Base-by-base conservation (phyloP, 352 stramenopile species). In the Globisporangium takayamanum region DNA sequence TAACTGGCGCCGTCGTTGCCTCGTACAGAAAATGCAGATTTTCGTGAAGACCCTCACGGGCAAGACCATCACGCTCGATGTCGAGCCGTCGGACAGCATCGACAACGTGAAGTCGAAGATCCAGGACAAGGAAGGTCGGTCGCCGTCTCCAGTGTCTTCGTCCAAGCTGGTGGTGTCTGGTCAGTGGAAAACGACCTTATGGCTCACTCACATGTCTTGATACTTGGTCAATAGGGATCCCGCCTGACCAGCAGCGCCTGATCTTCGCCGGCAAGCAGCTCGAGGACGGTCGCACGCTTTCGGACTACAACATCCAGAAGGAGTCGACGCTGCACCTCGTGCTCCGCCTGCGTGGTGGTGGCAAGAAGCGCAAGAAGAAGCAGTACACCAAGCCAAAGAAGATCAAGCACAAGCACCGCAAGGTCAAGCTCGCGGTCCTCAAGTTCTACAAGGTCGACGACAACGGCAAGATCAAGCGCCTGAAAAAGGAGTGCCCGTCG, bases 31-130 rank as follows among this genome's bases (percentile, higher is more conserved):
- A 73, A 97, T 97, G 89, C 89, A 97, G 86, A 97, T 97, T 84
- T 97, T 97, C 79, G 89, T 97, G 61, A 97, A 96, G 87, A 97
- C 89, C 68, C 83, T 97, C 59, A 97, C 89, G 73, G 97, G 97
- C 71, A 99, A 99, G 81, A 99, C 97, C 61, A 99, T 99, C 87
- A 99, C 98, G 57, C 84, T 99, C 53, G 97, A 99, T 85, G 97
- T 99, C 48, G 97, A 99, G 81, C 94, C 97, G 45, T 97, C 86
- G 45, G 98, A 99, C 80, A 98, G 94, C 64, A 99, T 99, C 88
- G 97, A 99, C 78, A 99, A 99, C 87, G 97, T 99, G 62, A 99
- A 99, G 92, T 87, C 95, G 65, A 99, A 99, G 94, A 99, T 99
- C 73, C 98, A 99, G 87, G 97, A 99, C 83, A 99, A 99, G 92